Base-by-base conservation (phyloP, 495 filamentous ascomycete genomes). In the Paragyromitra xinjiangensis region DNA sequence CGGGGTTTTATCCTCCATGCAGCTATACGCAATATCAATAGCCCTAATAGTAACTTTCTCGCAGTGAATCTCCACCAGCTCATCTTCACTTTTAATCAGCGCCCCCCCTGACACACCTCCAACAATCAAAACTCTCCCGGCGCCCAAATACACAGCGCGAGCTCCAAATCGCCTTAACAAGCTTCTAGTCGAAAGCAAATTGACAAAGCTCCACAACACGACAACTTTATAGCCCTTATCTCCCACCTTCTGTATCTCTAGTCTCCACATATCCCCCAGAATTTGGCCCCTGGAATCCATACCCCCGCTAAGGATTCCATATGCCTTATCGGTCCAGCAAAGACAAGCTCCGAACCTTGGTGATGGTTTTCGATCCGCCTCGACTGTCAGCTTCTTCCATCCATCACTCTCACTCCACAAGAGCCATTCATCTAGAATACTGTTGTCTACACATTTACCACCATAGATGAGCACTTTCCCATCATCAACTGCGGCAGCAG, bases 391-490 rank as follows among this genome's bases (percentile, higher is more conserved):
- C 4, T 79, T 76, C 66, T 83, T 72, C 90, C 90, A 92, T 29
- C 87, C 88, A 16, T 84, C 70, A 45, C 83, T 80, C 29, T 87
- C 85, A 69, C 84, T 85, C 88, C 92, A 94, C 2, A 95, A 65
- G 19, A 91, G 83, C 86, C 88, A 94, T 2, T 88, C 90, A 37
- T 86, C 83, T 24, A 91, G 86, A 5, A 90, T 84, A 6, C 78
- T 82, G 24, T 86, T 88, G 64, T 87, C 80, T 40, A 87, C 89
- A 4, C 87, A 87, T 80, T 89, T 93, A 1, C 93, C 93, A n/a
- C 92, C 92, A 81, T 89, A 89, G 12, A 94, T 82, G 34, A 96
- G 85, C 29, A 91, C 86, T 73, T 78, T 78, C 24, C 81, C 84
- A 22, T 75, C 65, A 2, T 83, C 86, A 48, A 95, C 78, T 26